Conservation (phyloP, 1,139 yeast species). For the Zygoascus meyerae region DNA sequence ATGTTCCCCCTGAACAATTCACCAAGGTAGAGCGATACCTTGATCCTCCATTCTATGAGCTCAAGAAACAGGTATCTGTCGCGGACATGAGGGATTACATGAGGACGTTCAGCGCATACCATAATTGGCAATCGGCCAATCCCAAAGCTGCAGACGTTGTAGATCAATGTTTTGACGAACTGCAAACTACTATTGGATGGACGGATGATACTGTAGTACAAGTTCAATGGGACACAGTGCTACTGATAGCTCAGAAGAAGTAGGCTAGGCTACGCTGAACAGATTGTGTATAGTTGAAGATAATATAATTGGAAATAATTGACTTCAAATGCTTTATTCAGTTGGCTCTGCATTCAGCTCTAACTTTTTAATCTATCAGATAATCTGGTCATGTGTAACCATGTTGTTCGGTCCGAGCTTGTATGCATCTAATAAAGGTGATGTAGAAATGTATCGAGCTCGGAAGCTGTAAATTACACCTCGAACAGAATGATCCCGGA, state of each 20-base stretch:
- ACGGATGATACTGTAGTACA: constrained; percentile 40
- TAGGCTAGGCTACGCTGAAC: background rate
- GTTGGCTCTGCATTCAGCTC: too few species aligned
- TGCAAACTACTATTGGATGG: constrained; percentile 42
- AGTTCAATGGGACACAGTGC: constrained; percentile 57
- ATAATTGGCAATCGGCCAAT: constrained; percentile 50
- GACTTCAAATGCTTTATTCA: too few species aligned
- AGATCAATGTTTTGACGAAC: constrained; percentile 40
- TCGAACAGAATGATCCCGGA: too few species aligned
- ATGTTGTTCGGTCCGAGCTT: too few species aligned
- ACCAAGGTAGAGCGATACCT: constrained; percentile 35
- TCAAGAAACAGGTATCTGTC: constrained; percentile 42
- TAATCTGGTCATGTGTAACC: too few species aligned
- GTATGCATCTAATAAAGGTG: too few species aligned
- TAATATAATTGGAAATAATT: too few species aligned
- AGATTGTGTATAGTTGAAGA: background rate
- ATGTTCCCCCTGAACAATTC: constrained; percentile 40
- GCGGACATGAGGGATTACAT: constrained; percentile 45
- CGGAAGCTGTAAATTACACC: too few species aligned
- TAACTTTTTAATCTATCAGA: too few species aligned
- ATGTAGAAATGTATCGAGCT: too few species aligned
- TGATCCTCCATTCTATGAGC: constrained; percentile 31
- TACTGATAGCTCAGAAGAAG: constrained; percentile 38
- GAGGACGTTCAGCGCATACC: constrained; percentile 66
- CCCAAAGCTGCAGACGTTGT: constrained; percentile 30